These are phyloP conservation scores for Xerocomus nothofagi DNA, from an alignment of 1,284 basidiomycete genomes.

Conservation along the genomic window DNA sequence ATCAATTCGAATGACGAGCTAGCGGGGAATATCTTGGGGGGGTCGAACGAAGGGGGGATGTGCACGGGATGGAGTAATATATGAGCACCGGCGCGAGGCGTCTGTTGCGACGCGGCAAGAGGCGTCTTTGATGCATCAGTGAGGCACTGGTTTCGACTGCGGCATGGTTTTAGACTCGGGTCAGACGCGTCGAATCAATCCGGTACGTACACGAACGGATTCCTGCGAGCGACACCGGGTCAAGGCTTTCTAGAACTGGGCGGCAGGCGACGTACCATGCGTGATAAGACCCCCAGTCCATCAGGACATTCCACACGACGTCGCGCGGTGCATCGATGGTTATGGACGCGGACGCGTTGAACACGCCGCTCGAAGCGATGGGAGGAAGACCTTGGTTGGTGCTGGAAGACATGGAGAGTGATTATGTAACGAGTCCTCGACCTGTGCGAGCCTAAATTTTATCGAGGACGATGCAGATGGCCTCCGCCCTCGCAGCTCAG, in stretches of 20 bases:
- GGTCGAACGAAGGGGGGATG: slow-evolving; percentile 55
- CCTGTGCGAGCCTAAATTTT: too few relatives aligned
- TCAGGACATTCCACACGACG: slow-evolving; percentile 35
- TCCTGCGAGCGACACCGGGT: slow-evolving; percentile 43
- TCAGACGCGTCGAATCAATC: not conserved
- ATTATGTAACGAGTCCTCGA: too few relatives aligned
- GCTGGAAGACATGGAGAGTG: slow-evolving; percentile 12
- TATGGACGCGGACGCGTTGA: slow-evolving; percentile 26
- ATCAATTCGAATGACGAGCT: slow-evolving; percentile 43
- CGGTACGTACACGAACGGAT: slow-evolving; percentile 59
- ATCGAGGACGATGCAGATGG: slow-evolving; percentile 44
- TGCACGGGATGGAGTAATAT: slow-evolving; percentile 53
- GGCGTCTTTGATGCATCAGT: slow-evolving; percentile 44
- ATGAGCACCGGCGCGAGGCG: slow-evolving; percentile 45
- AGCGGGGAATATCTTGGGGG: slow-evolving; percentile 35
- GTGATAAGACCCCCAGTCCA: slow-evolving; percentile 37
- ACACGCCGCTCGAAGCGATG: slow-evolving; percentile 22
- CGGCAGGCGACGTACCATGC: slow-evolving; percentile 28
- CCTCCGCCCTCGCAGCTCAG: slow-evolving; percentile 82
- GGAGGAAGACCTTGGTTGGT: slow-evolving; percentile 24
- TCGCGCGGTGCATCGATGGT: slow-evolving; percentile 38
- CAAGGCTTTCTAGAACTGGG: not conserved
- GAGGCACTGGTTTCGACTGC: slow-evolving; percentile 56
- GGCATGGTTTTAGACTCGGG: not conserved
- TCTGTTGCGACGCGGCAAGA: slow-evolving; percentile 41